A percentile compares a stretch with the other conserved stretches of the same genome.
phyloP scores from a whole-genome alignment of 2,329 filamentous ascomycete genomes.

The Graphilbum ipis-grandicollis region DNA sequence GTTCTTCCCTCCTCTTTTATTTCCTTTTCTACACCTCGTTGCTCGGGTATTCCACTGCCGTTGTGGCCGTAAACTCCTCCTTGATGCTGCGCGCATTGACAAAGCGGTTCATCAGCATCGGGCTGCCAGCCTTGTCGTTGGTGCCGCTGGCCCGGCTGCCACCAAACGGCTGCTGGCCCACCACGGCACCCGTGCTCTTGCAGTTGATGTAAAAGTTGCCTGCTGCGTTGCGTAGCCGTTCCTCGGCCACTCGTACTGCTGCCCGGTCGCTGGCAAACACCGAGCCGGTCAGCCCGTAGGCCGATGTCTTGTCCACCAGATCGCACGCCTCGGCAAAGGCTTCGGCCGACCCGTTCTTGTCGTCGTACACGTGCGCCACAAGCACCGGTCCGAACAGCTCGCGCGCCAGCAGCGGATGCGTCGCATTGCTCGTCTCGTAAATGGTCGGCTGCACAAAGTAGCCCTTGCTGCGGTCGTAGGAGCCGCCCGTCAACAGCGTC shows the following conservation, averaged over 20 bases:
- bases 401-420: conserved; percentile 24
- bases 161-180: conserved; percentile 39
- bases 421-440: conserved; percentile 22
- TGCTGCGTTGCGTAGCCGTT: conserved; percentile 31
- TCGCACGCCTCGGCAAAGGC: conserved; percentile 33
- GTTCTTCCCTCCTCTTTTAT: neutral
- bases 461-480: conserved; percentile 22
- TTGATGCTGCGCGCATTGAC: conserved; percentile 34
- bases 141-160: conserved; percentile 34
- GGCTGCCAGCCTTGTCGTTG: conserved; percentile 38
- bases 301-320: conserved; percentile 52
- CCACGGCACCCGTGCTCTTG: conserved; percentile 37
- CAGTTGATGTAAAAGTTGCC: conserved; percentile 42
- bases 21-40: conserved; percentile 39
- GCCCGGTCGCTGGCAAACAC: conserved; percentile 30
- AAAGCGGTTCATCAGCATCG: conserved; percentile 30
- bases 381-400: conserved; percentile 33
- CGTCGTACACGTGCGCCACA: conserved; percentile 28
- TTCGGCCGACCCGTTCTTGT: conserved; percentile 20
- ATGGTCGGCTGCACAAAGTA: conserved; percentile 29
- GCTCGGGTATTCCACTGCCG: conserved; percentile 50
- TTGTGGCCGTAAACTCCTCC: conserved; percentile 55
- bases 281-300: conserved; percentile 41
- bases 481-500: conserved; percentile 25
- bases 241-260: conserved; percentile 31